Evolutionary conservation across 768 basidiomycete genomes (phyloP), one percentile per base, ranked within the genome.

Genomic region (Lentinus tigrinus): DNA sequence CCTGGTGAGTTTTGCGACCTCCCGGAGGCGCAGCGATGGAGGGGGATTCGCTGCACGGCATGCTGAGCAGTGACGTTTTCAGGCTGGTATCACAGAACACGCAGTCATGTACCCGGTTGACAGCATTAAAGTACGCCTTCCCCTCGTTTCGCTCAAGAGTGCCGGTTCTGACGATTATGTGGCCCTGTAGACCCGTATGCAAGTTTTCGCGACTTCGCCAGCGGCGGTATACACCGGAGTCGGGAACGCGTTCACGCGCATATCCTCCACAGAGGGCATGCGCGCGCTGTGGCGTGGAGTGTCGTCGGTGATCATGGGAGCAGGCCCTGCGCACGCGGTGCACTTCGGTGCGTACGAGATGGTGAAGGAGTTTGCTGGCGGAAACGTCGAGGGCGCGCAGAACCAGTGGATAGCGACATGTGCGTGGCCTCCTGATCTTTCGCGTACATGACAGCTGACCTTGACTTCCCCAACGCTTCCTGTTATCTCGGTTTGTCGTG

Each of bases 1-100:
- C 51, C 77, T 98, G 72, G 95, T 95, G 71, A 77, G 91, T 82
- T 38, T 49, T 42, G 26, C 44, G 13, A 23, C 26, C n/a, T 9
- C 27, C n/a, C 31, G 46, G 31, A 16, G 26, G 24, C 21, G 24
- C 21, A 4, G 27, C 16, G 47, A n/a, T 38, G 37, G 40, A 17
- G 47, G 4, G 40, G n/a, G 27, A 11, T 42, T 4, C 31, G 50
- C 39, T 24, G 43, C 21, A 52, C 19, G 38, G 37, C 50, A 26
- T 52, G 28, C 60, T 62, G 51, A 58, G 44, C 19, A 47, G 46
- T 19, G 43, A 26, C 53, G 53, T 56, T 54, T 57, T 24, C 71
- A 96, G 95, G 97, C 97, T 66, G 97, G 97, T 60, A 98, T 99
- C 66, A 95, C 95, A 53, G 97, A 99, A 73, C 97, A 99, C 76